Percentiles rank a stretch among this genome's conserved stretches.
Evolutionary conservation across 805 yeast species (phyloP).

Genomic region (Suhomyces kilbournensis): DNA sequence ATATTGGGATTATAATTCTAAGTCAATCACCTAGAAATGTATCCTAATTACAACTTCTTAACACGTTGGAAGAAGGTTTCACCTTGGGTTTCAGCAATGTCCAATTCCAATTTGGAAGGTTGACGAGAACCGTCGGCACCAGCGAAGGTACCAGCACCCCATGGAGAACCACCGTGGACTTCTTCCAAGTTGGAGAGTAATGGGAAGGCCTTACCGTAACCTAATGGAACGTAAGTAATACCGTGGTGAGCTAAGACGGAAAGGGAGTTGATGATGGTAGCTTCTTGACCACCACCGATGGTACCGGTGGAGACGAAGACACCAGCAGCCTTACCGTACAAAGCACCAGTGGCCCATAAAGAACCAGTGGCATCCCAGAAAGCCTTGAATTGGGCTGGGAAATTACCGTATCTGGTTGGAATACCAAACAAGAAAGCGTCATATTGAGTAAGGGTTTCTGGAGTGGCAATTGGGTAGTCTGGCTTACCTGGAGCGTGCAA

Average conservation of each 20-base stretch:
- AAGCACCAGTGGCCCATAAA: slow-evolving; percentile 72
- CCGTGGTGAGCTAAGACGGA: slow-evolving; percentile 77
- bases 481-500: slow-evolving; percentile 60
- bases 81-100: slow-evolving; percentile 67
- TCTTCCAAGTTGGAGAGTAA: slow-evolving; percentile 56
- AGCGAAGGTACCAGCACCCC: slow-evolving; percentile 84
- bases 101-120: slow-evolving; percentile 61
- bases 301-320: slow-evolving; percentile 72
- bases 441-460: slow-evolving; percentile 55
- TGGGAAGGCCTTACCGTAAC: slow-evolving; percentile 57
- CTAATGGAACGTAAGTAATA: slow-evolving; percentile 75
- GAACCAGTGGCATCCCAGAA: slow-evolving; percentile 80
- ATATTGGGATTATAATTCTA: not conserved
- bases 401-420: slow-evolving; percentile 82
- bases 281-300: slow-evolving; percentile 81
- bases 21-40: not conserved
- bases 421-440: slow-evolving; percentile 84
- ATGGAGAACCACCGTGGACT: slow-evolving; percentile 77
- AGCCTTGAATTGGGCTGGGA: slow-evolving; percentile 74
- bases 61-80: slow-evolving; percentile 44
- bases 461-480: slow-evolving; percentile 57
- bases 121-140: slow-evolving; percentile 75
- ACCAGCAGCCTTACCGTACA: slow-evolving; percentile 73
- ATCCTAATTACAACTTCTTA: slow-evolving; percentile 18
- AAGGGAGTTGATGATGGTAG: slow-evolving; percentile 60